These are phyloP conservation scores for Nasturtium officinale DNA, from an alignment of 345 rosid genomes.

Conservation along the genomic window DNA sequence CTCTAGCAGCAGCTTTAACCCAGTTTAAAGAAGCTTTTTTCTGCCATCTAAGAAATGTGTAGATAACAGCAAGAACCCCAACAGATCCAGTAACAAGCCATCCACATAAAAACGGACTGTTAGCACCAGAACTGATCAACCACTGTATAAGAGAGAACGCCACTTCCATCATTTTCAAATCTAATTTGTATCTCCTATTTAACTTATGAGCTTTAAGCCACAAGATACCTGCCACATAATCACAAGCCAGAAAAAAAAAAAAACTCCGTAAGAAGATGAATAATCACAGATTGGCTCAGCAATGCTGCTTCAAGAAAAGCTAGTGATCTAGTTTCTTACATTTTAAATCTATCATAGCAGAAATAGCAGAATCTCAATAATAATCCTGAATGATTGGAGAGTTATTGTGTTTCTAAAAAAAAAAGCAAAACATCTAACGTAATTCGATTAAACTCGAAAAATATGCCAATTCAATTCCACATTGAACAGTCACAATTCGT, in stretches of 20 bases:
- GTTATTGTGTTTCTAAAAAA: not conserved
- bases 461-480: not conserved
- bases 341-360: not conserved
- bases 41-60: slow-evolving; percentile 64
- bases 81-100: slow-evolving; percentile 54
- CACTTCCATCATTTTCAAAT: slow-evolving; percentile 50
- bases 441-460: slow-evolving; percentile 1
- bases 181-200: slow-evolving; percentile 24
- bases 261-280: slow-evolving; percentile 14
- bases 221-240: slow-evolving; percentile 17
- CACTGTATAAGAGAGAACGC: slow-evolving; percentile 48
- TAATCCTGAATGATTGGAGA: slow-evolving; percentile 4
- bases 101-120: slow-evolving; percentile 49
- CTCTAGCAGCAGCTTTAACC: slow-evolving; percentile 68
- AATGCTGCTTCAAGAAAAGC: not conserved
- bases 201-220: slow-evolving; percentile 18
- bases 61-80: slow-evolving; percentile 49
- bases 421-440: not conserved
- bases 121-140: slow-evolving; percentile 45
- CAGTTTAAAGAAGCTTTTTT: slow-evolving; percentile 55
- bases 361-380: not conserved
- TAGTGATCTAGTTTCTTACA: slow-evolving; percentile 3
- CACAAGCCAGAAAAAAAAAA: not conserved
- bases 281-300: not conserved
- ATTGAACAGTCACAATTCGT: slow-evolving; percentile 9